Base-by-base conservation (phyloP, 1,284 basidiomycete species). In the Cutaneotrichosporon spelunceum region DNA sequence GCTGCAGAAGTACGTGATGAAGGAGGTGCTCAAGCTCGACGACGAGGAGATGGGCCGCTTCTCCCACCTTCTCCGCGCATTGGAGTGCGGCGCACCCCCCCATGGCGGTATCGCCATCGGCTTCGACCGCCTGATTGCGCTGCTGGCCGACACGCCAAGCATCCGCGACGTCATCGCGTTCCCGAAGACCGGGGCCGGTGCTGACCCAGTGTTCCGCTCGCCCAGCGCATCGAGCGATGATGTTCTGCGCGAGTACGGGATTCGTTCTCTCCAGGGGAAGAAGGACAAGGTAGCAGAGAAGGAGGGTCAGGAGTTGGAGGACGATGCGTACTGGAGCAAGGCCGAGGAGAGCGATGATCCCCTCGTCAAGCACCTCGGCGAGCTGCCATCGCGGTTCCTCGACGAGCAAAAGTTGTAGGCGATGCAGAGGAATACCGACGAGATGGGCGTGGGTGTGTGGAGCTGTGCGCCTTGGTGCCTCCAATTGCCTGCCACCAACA, bases 91-190 rank as follows among this genome's bases (percentile, higher is more conserved):
- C 61, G 93, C 94, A 8, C 94, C 93, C 13, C 93, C 93, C 64
- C 93, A 98, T 79, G 93, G 89, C n/a, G 93, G 93, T 47, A 90
- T 97, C 59, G 93, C 93, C 1, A 81, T 95, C 59, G 92, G 91
- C 39, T 91, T 97, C 69, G 94, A 97, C 81, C 86, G 93, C 44
- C 81, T 97, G 65, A 88, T 96, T 84, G 84, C 92, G 19, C 91
- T 95, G 67, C 83, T 97, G 2, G 93, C 90, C 80, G 86, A 87
- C 64, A 84, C 90, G 1, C 83, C 85, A 61, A 89, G 88, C 29
- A 97, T 97, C 68, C 84, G 92, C 63, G 93, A 97, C 74, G 93
- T 97, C 66, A 96, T 97, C 68, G 93, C 93, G 10, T 97, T 97
- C 81, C 93, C 93, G 4, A 97, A 97, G 82, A 89, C 89, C 8